A percentile compares a stretch with the other conserved stretches of the same genome.
Evolutionary conservation across 2,329 filamentous ascomycete genomes (phyloP).

Genomic region (Herpomyces periplanetae): DNA sequence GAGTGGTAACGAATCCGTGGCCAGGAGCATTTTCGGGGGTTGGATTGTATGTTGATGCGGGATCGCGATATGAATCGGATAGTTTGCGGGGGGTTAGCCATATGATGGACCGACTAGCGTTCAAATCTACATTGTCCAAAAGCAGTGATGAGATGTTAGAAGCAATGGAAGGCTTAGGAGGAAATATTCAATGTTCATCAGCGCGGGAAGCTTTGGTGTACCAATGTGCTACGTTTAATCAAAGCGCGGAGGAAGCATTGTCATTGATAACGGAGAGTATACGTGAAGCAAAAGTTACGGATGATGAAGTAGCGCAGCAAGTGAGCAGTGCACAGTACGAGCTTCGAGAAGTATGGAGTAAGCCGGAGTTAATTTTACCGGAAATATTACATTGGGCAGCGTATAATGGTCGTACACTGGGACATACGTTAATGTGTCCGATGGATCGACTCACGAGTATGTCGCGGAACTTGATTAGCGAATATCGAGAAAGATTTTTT

Average conservation of each 20-base stretch:
- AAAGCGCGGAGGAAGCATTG: conserved; percentile 41
- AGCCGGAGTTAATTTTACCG: conserved; percentile 74
- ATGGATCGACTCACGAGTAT: conserved; percentile 41
- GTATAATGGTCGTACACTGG: conserved; percentile 78
- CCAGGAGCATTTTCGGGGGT: conserved; percentile 81
- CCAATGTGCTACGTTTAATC: conserved; percentile 89
- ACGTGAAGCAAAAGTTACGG: conserved; percentile 40
- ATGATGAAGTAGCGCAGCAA: conserved; percentile 52
- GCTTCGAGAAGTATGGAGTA: conserved; percentile 86
- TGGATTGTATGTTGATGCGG: conserved; percentile 77
- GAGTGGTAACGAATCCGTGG: conserved; percentile 70
- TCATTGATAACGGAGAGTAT: conserved; percentile 74
- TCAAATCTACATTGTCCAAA: conserved; percentile 39
- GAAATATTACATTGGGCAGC: conserved; percentile 83
- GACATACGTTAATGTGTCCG: conserved; percentile 67
- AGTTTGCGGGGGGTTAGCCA: conserved; percentile 62
- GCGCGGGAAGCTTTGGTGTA: conserved; percentile 94
- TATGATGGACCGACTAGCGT: conserved; percentile 75
- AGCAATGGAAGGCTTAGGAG: conserved; percentile 47
- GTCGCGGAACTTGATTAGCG: conserved; percentile 25
- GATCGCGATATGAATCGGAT: conserved; percentile 64
- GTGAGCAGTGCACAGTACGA: conserved; percentile 74
- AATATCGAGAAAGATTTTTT: conserved; percentile 51
- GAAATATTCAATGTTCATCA: conserved; percentile 86
- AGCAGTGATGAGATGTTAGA: conserved; percentile 55